Evolutionary conservation across 257 asterid genomes (phyloP).

Genomic region (Scutellaria baicalensis): DNA sequence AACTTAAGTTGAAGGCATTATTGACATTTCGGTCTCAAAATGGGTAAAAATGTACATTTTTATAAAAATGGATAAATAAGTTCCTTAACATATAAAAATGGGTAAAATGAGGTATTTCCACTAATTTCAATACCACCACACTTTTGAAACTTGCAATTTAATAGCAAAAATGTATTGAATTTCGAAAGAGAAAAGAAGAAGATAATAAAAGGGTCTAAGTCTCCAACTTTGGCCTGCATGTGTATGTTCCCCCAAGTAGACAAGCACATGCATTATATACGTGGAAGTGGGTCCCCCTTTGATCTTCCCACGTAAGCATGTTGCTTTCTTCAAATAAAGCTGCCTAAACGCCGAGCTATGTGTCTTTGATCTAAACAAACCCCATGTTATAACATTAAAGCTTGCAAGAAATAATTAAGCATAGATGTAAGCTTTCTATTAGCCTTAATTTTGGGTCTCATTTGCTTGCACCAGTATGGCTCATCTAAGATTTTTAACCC

Average conservation of each 20-base stretch:
- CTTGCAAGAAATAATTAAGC: not conserved
- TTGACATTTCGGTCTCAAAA: too few species aligned
- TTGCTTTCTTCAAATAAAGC: conserved; percentile 16
- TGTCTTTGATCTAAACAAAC: not conserved
- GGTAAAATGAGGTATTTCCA: too few species aligned
- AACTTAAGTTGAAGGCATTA: too few species aligned
- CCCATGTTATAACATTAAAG: conserved; percentile 3
- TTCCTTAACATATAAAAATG: too few species aligned
- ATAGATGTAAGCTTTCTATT: not conserved
- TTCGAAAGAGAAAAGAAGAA: not conserved
- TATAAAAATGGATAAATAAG: too few species aligned
- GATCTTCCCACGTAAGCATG: conserved; percentile 15
- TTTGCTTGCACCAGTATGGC: conserved; percentile 11
- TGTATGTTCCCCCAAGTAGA: conserved; percentile 21
- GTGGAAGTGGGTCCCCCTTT: conserved; percentile 21
- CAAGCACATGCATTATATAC: conserved; percentile 30
- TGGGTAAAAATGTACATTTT: too few species aligned
- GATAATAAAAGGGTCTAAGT: conserved; percentile 26
- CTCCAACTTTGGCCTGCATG: conserved; percentile 22
- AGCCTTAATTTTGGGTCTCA: conserved; percentile 8
- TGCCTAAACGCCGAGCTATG: conserved; percentile 25
- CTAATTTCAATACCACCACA: too few species aligned
- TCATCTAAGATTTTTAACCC: not conserved
- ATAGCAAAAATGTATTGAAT: not conserved
- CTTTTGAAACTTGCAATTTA: too few species aligned